phyloP scores from a whole-genome alignment of 768 basidiomycete species.

The Termitomyces sp. region DNA sequence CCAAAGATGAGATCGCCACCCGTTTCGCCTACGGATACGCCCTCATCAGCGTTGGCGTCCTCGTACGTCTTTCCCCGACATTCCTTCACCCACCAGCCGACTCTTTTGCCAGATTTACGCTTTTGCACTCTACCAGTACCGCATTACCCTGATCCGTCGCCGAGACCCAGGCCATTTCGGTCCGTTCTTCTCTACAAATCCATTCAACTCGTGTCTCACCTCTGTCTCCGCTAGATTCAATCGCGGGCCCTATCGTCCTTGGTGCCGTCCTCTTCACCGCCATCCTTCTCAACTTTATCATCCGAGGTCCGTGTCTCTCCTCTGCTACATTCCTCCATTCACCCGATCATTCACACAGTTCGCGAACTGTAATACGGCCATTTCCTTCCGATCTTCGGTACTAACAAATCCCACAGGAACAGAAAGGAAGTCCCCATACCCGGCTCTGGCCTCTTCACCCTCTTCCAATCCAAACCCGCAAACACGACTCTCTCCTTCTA shows the following conservation, averaged over 20 bases:
- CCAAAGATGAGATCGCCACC: slow-evolving; percentile 65
- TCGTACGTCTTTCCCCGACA: slow-evolving; percentile 39
- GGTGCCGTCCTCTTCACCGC: slow-evolving; percentile 84
- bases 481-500: slow-evolving; percentile 7
- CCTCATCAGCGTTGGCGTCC: slow-evolving; percentile 64
- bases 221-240: slow-evolving; percentile 51
- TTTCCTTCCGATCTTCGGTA: neutral
- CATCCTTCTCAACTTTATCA: slow-evolving; percentile 81
- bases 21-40: slow-evolving; percentile 85
- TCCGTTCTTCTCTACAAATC: slow-evolving; percentile 29
- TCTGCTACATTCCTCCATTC: slow-evolving; percentile 7
- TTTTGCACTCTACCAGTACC: slow-evolving; percentile 79
- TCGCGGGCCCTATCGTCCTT: slow-evolving; percentile 80
- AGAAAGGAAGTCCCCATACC: slow-evolving; percentile 28
- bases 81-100: neutral
- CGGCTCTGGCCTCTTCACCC: slow-evolving; percentile 22
- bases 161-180: slow-evolving; percentile 90
- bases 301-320: slow-evolving; percentile 59
- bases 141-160: slow-evolving; percentile 87
- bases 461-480: neutral
- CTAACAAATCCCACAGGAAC: slow-evolving; percentile 14
- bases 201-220: neutral
- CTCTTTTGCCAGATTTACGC: slow-evolving; percentile 67
- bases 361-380: slow-evolving; percentile 47
- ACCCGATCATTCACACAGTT: slow-evolving; percentile 32